Evolutionary conservation across 2,329 filamentous ascomycete genomes (phyloP).

Genomic region (Graphiopsis chlorocephala): DNA sequence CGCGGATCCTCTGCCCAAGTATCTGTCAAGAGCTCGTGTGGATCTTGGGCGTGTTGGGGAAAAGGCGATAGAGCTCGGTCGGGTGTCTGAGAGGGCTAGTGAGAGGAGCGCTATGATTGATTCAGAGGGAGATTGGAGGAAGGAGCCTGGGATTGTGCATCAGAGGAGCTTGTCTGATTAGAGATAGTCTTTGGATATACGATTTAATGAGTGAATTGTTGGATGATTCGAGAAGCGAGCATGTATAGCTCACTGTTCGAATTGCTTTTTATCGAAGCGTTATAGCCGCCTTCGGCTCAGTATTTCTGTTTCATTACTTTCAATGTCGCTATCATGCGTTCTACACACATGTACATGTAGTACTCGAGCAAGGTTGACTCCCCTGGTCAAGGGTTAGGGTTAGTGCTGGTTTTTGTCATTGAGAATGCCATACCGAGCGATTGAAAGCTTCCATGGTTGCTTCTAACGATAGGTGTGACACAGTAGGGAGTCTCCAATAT

Average conservation of each 20-base stretch:
- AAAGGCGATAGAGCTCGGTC: neutral
- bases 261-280: too few species aligned
- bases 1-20: constrained; percentile 8
- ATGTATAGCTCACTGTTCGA: neutral
- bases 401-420: neutral
- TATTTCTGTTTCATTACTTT: neutral
- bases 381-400: neutral
- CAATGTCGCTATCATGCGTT: too few species aligned
- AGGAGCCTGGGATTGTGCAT: neutral
- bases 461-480: neutral
- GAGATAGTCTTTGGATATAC: neutral
- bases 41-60: neutral
- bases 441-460: neutral
- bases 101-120: neutral
- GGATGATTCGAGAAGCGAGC: neutral
- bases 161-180: neutral
- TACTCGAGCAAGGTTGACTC: neutral
- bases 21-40: neutral
- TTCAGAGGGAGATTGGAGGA: neutral
- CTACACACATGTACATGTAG: neutral
- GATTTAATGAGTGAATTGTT: neutral
- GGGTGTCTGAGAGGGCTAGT: neutral
- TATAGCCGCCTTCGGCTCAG: too few species aligned
- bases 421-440: neutral
- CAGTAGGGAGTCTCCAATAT: neutral